Conservation (phyloP, 116 monocot species). For the Trichopus zeylanicus region DNA sequence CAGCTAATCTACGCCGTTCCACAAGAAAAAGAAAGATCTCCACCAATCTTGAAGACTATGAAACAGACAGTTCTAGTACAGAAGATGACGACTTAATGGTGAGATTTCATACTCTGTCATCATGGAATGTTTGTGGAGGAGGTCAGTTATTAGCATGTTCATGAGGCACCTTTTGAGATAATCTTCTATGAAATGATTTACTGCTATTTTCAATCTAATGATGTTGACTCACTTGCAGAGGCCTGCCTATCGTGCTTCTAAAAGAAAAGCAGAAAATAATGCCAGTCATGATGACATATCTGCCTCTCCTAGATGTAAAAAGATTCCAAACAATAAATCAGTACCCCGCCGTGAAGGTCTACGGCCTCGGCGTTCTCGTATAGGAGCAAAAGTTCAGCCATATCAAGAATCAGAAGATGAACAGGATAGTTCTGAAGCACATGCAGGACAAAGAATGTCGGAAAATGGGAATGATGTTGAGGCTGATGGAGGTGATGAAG, state of each 20-base stretch:
- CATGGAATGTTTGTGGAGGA: slow-evolving; percentile 31
- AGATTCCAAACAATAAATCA: slow-evolving; percentile 22
- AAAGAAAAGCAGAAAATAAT: slow-evolving; percentile 56
- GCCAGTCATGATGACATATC: slow-evolving; percentile 51
- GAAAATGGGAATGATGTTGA: slow-evolving; percentile 75
- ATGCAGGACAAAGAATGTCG: slow-evolving; percentile 46
- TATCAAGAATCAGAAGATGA: slow-evolving; percentile 75
- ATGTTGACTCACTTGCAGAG: slow-evolving; percentile 31
- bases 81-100: slow-evolving; percentile 96
- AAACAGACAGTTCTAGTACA: slow-evolving; percentile 77
- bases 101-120: slow-evolving; percentile 48
- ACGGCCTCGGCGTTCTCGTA: slow-evolving; percentile 61
- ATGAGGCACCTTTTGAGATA: too few species aligned
- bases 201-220: not conserved
- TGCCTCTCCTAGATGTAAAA: slow-evolving; percentile 34
- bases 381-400: slow-evolving; percentile 26
- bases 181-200: too few species aligned
- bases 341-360: slow-evolving; percentile 86
- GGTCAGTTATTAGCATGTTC: slow-evolving; percentile 28
- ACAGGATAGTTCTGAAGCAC: slow-evolving; percentile 75
- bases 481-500: slow-evolving; percentile 56
- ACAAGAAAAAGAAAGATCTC: slow-evolving; percentile 92
- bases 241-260: slow-evolving; percentile 55
- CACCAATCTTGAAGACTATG: slow-evolving; percentile 73
- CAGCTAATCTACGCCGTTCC: slow-evolving; percentile 83